These are phyloP conservation scores for Achaetomiella virescens DNA, from an alignment of 495 filamentous ascomycete genomes.

Conservation along the genomic window DNA sequence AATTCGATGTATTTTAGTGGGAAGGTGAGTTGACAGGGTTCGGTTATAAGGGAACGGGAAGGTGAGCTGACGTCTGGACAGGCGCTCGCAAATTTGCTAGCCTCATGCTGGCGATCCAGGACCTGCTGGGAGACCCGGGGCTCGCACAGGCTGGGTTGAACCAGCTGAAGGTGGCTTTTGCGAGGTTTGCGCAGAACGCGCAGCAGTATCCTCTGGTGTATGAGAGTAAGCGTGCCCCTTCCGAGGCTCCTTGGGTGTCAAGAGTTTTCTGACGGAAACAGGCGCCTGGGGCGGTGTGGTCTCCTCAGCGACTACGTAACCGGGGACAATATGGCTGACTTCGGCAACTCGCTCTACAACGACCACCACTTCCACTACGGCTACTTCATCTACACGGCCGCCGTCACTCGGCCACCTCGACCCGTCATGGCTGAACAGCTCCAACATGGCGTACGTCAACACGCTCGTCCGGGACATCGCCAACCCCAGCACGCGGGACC, in stretches of 20 bases:
- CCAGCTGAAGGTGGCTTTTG: conserved; percentile 69
- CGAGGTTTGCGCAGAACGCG: conserved; percentile 66
- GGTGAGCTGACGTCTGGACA: conserved; percentile 28
- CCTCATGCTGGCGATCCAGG: conserved; percentile 61
- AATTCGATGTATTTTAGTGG: conserved; percentile 95
- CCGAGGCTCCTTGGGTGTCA: neutral
- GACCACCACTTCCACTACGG: conserved; percentile 94
- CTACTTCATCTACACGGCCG: conserved; percentile 86
- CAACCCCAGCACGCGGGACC: conserved; percentile 66
- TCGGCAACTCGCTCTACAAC: conserved; percentile 83
- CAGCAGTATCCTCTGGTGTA: conserved; percentile 78
- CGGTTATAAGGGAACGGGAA: too few relatives aligned
- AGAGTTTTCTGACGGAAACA: neutral
- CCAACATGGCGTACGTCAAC: conserved; percentile 76
- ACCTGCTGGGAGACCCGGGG: conserved; percentile 54
- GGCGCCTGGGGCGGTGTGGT: conserved; percentile 79
- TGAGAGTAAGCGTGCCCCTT: conserved; percentile 46
- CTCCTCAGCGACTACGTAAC: conserved; percentile 73
- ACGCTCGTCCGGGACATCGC: conserved; percentile 70
- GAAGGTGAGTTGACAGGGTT: conserved; percentile 49
- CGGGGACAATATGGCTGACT: conserved; percentile 64
- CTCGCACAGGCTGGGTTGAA: conserved; percentile 57
- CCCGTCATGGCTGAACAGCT: conserved; percentile 56
- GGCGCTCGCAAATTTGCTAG: conserved; percentile 83
- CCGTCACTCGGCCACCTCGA: conserved; percentile 80